These are phyloP conservation scores for Ogataea minuta DNA, from an alignment of 805 yeast genomes.

Conservation along the genomic window DNA sequence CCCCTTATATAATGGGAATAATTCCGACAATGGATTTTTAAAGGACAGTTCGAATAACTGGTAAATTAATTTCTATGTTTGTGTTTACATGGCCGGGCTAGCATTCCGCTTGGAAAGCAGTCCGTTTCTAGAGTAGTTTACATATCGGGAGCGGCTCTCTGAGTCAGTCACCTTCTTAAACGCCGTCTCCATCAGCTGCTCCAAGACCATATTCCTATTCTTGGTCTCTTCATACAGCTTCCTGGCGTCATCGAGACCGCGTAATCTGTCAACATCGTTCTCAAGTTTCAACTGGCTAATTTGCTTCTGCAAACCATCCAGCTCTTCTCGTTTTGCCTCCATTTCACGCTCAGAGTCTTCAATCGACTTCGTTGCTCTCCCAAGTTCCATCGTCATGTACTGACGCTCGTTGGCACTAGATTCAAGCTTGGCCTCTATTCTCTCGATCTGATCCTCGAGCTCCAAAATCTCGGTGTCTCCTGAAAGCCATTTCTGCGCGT, in stretches of 20 bases:
- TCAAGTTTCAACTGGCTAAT: conserved; percentile 8
- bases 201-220: conserved; percentile 13
- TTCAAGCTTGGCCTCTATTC: conserved; percentile 42
- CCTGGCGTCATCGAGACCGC: conserved; percentile 12
- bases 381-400: conserved; percentile 61
- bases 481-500: conserved; percentile 26
- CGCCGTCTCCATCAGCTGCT: conserved; percentile 15
- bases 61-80: neutral
- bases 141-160: conserved; percentile 24
- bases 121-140: conserved; percentile 28
- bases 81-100: conserved; percentile 15
- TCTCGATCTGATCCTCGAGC: conserved; percentile 45
- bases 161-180: conserved; percentile 23
- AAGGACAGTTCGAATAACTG: conserved; percentile 1
- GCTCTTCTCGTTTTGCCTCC: conserved; percentile 10
- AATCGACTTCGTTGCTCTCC: conserved; percentile 50
- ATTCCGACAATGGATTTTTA: conserved; percentile 11
- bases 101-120: conserved; percentile 19
- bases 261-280: conserved; percentile 2
- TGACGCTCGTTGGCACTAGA: conserved; percentile 55
- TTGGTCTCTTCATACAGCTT: conserved; percentile 8
- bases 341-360: conserved; percentile 41
- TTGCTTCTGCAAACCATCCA: conserved; percentile 4
- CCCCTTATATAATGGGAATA: conserved; percentile 12
- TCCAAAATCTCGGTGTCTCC: conserved; percentile 44